These are phyloP conservation scores for Fusarium floridanum DNA, from an alignment of 2,329 filamentous ascomycete genomes.

Conservation along the genomic window DNA sequence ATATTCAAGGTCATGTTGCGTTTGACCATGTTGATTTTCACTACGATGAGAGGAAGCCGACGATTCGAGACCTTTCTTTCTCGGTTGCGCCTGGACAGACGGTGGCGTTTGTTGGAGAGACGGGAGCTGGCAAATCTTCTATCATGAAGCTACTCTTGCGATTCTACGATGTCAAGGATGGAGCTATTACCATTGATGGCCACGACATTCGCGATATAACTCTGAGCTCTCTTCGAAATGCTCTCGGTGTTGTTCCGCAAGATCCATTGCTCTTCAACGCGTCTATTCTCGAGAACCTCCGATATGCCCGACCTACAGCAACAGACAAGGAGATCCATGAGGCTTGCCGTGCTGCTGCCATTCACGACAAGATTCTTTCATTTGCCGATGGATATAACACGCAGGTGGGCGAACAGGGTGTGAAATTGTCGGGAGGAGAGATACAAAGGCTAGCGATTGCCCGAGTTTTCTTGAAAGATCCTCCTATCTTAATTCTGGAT, in stretches of 20 bases:
- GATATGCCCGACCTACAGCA: slow-evolving; percentile 72
- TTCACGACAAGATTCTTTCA: slow-evolving; percentile 73
- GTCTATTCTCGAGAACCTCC: slow-evolving; percentile 73
- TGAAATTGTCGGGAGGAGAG: slow-evolving; percentile 68
- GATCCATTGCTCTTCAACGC: slow-evolving; percentile 74
- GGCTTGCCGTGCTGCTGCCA: slow-evolving; percentile 71
- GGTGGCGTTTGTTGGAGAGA: slow-evolving; percentile 72
- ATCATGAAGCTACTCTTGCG: slow-evolving; percentile 71
- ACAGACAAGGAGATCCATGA: slow-evolving; percentile 70
- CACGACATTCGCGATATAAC: slow-evolving; percentile 71
- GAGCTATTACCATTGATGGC: slow-evolving; percentile 68
- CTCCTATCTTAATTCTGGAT: slow-evolving; percentile 74
- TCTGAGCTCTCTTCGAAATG: slow-evolving; percentile 67
- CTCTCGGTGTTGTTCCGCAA: slow-evolving; percentile 74
- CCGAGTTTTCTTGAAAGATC: slow-evolving; percentile 65
- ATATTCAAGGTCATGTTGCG: slow-evolving; percentile 62
- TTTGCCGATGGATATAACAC: slow-evolving; percentile 67
- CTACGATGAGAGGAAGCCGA: slow-evolving; percentile 66
- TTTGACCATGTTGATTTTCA: slow-evolving; percentile 68
- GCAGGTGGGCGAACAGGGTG: slow-evolving; percentile 69
- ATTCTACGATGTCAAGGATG: slow-evolving; percentile 69
- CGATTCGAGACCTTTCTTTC: slow-evolving; percentile 64
- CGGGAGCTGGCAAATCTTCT: slow-evolving; percentile 73
- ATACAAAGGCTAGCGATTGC: slow-evolving; percentile 69
- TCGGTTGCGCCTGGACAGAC: slow-evolving; percentile 65